These are phyloP conservation scores for Heterobasidion parviporum DNA, from an alignment of 1,284 basidiomycete genomes.

Conservation along the genomic window DNA sequence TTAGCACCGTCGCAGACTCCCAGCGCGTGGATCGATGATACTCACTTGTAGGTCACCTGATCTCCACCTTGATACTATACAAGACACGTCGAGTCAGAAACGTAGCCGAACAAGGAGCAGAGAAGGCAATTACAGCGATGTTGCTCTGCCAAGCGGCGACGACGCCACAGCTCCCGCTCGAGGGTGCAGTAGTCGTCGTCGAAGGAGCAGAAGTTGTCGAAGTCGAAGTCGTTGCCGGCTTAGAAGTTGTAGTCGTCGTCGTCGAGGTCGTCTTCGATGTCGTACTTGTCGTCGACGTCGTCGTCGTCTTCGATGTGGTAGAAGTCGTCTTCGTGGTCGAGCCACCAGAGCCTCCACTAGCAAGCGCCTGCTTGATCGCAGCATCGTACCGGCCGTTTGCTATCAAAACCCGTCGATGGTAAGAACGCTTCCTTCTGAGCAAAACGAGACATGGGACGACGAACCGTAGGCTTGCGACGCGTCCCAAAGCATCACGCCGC, in stretches of 20 bases:
- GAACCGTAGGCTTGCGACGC: constrained; percentile 50
- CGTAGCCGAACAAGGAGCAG: background rate
- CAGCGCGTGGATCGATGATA: constrained; percentile 11
- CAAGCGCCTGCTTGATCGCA: constrained; percentile 43
- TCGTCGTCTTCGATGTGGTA: constrained; percentile 11
- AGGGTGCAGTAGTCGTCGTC: constrained; percentile 16
- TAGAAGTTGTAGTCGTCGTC: constrained; percentile 4
- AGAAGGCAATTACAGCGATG: constrained; percentile 30
- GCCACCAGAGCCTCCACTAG: constrained; percentile 20
- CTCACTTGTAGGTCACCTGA: constrained; percentile 28
- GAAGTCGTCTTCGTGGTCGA: constrained; percentile 17
- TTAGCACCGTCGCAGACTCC: constrained; percentile 13
- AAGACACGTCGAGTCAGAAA: background rate
- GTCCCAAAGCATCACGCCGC: constrained; percentile 66
- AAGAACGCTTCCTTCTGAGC: background rate
- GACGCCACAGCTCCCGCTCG: constrained; percentile 34
- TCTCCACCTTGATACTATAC: constrained; percentile 38
- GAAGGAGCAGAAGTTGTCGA: constrained; percentile 14
- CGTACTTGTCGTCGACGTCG: constrained; percentile 2
- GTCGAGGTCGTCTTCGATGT: background rate
- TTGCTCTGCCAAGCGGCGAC: constrained; percentile 36
- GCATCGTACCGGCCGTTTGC: constrained; percentile 45
- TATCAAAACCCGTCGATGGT: constrained; percentile 11
- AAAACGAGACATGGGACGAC: constrained; percentile 3
- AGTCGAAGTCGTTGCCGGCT: constrained; percentile 18